Conservation (phyloP, 805 yeast genomes). For the Hanseniaspora guilliermondii region DNA sequence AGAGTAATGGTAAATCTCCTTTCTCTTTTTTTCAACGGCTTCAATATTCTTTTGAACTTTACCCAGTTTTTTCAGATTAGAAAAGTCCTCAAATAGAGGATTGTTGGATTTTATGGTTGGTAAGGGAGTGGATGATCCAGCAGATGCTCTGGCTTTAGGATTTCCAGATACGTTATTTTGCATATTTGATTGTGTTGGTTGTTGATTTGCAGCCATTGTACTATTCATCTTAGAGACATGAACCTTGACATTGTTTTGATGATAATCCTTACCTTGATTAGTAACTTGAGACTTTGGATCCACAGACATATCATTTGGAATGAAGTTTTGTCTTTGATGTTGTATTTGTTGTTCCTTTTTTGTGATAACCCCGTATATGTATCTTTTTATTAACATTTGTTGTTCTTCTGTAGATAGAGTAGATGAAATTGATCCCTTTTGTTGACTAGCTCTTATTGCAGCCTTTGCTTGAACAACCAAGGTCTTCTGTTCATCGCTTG, state of each 20-base stretch:
- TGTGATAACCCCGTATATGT: conserved; percentile 28
- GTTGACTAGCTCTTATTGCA: conserved; percentile 28
- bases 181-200: background rate
- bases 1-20: conserved; percentile 24
- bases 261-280: conserved; percentile 11
- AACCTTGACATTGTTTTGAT: background rate
- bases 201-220: conserved; percentile 1
- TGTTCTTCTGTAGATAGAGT: conserved; percentile 17
- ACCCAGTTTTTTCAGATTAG: conserved; percentile 21
- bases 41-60: conserved; percentile 25
- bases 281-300: conserved; percentile 10
- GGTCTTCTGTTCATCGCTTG: conserved; percentile 28
- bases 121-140: conserved; percentile 3
- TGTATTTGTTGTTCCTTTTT: conserved; percentile 26
- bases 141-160: conserved; percentile 6
- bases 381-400: conserved; percentile 27
- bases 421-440: conserved; percentile 21
- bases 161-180: background rate
- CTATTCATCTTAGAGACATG: background rate
- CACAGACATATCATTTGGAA: conserved; percentile 16
- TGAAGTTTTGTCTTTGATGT: conserved; percentile 12
- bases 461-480: conserved; percentile 29
- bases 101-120: conserved; percentile 17
- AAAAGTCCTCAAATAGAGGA: conserved; percentile 26
- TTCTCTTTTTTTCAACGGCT: conserved; percentile 27